Evolutionary conservation across 2,329 filamentous ascomycete genomes (phyloP), one percentile per base, ranked within the genome.

Genomic region (Aspergillus glaucus): DNA sequence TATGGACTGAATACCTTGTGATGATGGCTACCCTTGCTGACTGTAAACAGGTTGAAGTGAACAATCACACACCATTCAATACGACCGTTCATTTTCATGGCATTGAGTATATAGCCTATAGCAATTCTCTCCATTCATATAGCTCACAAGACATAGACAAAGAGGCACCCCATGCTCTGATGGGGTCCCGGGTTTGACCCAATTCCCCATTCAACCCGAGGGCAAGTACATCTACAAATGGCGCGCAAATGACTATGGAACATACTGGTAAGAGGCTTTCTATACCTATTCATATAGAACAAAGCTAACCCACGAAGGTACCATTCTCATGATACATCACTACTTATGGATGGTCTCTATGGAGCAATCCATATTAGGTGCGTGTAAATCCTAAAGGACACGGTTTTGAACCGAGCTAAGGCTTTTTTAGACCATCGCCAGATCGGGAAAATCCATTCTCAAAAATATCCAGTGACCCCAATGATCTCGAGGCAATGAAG

Each of bases 291-390:
- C 17, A 40, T 40, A 4, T 12, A 1, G 6, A 21, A 19, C 10
- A 40, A 5, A 22, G 15, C 17, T 40, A 7, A 40, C 82, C 81
- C 53, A 9, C 46, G 46, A 21, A 58, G 56, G 56, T 63, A 64
- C 28, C 81, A 84, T 61, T 73, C 78, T 0, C 81, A 84, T 56
- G 69, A 71, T n/a, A 64, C 67, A 1, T 72, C 72, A 2, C 77
- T 81, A 50, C 74, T 84, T 15, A 75, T 79, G 50, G 81, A 84
- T 55, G 81, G 82, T 1, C 65, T 81, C 8, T 79, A 76, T 46
- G 81, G 80, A 0, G 63, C 79, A 1, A 75, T 65, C 26, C 60
- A 53, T 50, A 62, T 64, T 36, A 55, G 55, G 59, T 63, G 46
- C 30, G 55, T 45, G 37, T 17, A 21, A 40, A 19, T 21, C 19